Evolutionary conservation across 2,329 filamentous ascomycete genomes (phyloP).

Genomic region (Zasmidium citrigriseum): DNA sequence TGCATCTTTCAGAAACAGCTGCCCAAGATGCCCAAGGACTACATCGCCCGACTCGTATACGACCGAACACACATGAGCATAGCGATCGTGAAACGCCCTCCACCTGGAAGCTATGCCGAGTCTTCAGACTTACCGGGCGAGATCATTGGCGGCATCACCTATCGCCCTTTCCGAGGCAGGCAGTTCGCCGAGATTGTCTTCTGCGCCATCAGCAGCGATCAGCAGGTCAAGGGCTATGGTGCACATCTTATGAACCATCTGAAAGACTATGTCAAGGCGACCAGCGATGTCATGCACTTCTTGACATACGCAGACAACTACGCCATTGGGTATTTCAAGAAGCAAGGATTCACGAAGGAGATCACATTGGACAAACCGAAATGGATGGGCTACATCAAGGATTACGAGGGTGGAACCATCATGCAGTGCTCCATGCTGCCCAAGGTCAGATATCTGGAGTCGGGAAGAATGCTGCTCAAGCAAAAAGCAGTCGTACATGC

Average conservation of each 20-base stretch:
- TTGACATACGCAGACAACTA: conserved; percentile 99
- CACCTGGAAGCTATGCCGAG: conserved; percentile 44
- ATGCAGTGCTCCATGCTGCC: conserved; percentile 99
- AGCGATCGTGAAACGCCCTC: conserved; percentile 93
- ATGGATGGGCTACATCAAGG: conserved; percentile 99
- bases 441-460: conserved; percentile 89
- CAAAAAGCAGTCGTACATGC: conserved; percentile 94
- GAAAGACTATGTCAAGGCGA: conserved; percentile 97
- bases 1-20: conserved; percentile 98
- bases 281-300: conserved; percentile 97
- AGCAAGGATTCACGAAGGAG: conserved; percentile 98
- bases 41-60: conserved; percentile 95
- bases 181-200: conserved; percentile 98
- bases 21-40: conserved; percentile 99
- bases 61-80: conserved; percentile 95
- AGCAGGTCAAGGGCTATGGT: conserved; percentile 98
- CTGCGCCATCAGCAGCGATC: conserved; percentile 94
- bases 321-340: conserved; percentile 98
- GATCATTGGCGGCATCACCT: conserved; percentile 80
- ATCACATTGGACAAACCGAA: conserved; percentile 86
- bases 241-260: conserved; percentile 97
- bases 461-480: conserved; percentile 90
- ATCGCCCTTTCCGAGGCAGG: conserved; percentile 87
- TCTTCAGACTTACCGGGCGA: conserved; percentile 33
- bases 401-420: conserved; percentile 97